Percentiles rank a stretch among this genome's conserved stretches.
phyloP scores from a whole-genome alignment of 2,329 filamentous ascomycete genomes.

The Leptographium procerum region DNA sequence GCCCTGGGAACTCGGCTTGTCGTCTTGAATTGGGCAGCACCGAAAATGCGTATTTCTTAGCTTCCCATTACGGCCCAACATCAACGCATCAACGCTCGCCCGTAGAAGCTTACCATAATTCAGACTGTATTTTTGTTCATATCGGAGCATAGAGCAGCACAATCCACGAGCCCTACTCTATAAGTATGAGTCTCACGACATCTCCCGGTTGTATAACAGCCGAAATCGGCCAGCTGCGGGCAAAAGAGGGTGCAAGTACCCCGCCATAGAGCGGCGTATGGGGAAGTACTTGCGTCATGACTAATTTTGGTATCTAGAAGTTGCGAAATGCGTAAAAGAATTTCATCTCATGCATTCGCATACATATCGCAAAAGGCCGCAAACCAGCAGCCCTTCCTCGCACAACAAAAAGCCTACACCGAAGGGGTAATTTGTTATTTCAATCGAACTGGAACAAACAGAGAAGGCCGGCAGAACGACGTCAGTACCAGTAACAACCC shows the following conservation, averaged over 20 bases:
- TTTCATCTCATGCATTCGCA: background rate
- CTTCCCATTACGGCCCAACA: background rate
- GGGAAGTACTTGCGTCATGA: conserved; percentile 3
- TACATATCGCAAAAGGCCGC: background rate
- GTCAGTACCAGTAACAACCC: background rate
- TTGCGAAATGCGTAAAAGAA: background rate
- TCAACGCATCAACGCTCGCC: background rate
- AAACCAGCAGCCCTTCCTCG: background rate
- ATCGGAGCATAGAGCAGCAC: background rate
- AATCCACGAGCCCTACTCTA: background rate
- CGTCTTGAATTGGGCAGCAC: background rate
- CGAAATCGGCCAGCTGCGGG: conserved; percentile 9
- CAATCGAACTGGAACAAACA: background rate
- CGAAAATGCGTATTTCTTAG: background rate
- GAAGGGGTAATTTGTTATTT: background rate
- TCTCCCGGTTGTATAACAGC: background rate
- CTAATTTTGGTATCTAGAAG: background rate
- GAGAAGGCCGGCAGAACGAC: background rate
- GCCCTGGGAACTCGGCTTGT: no score
- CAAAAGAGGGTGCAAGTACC: conserved; percentile 6
- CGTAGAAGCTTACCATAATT: background rate
- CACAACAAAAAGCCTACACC: background rate
- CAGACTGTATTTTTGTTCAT: background rate
- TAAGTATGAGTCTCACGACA: background rate
- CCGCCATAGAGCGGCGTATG: conserved; percentile 7